Percentiles rank a stretch among this genome's conserved stretches.
Conservation (phyloP, 139 green algal species). For the Zygnema cylindricum region DNA sequence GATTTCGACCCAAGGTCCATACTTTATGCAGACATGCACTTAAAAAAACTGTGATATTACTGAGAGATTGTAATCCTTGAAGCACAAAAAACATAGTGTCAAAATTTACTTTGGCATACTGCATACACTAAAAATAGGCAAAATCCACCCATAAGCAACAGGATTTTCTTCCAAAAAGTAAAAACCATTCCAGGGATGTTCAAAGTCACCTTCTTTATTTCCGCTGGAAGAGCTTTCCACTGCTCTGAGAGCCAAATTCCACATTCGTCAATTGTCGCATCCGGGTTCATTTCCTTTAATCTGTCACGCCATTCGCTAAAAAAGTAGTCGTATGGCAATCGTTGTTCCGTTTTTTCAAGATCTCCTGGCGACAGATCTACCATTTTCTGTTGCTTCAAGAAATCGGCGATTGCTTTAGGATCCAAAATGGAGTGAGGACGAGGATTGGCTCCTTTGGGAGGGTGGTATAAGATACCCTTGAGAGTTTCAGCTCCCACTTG, state of each 20-base stretch:
- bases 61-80: too few species aligned
- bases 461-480: slow-evolving; percentile 38
- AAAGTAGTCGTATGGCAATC: slow-evolving; percentile 29
- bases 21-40: too few species aligned
- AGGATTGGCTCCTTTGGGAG: slow-evolving; percentile 28
- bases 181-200: too few species aligned
- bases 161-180: too few species aligned
- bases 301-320: background rate
- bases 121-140: too few species aligned
- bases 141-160: too few species aligned
- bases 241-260: slow-evolving; percentile 7
- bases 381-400: slow-evolving; percentile 5
- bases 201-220: slow-evolving; percentile 22
- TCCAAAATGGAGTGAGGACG: slow-evolving; percentile 4
- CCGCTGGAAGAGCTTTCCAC: background rate
- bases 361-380: background rate
- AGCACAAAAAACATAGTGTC: too few species aligned
- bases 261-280: slow-evolving; percentile 21
- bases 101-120: too few species aligned
- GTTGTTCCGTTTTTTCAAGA: background rate
- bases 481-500: slow-evolving; percentile 37
- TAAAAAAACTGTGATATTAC: too few species aligned
- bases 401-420: slow-evolving; percentile 21
- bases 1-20: too few species aligned
- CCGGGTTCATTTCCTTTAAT: slow-evolving; percentile 41